Conservation (phyloP, 2,329 filamentous ascomycete genomes). For the Chaetoscypha palmicola region DNA sequence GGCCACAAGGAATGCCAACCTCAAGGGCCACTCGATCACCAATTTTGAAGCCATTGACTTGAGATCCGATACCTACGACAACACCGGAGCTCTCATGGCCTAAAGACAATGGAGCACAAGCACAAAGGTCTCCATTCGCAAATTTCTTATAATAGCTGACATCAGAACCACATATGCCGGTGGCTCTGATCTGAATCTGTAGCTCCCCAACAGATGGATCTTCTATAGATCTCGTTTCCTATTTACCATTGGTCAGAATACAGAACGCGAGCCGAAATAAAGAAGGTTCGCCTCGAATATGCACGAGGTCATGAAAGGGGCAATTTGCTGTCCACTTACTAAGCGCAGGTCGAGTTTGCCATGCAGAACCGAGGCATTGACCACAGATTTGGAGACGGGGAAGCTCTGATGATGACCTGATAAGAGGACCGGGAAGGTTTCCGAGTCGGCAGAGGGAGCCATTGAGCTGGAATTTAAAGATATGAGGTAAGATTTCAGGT, state of each 20-base stretch:
- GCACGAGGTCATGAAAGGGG: conserved; percentile 3
- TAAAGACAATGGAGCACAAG: conserved; percentile 56
- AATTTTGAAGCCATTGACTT: conserved; percentile 44
- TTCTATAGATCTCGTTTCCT: conserved; percentile 45
- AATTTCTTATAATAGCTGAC: conserved; percentile 67
- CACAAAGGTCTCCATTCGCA: conserved; percentile 63
- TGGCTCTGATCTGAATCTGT: conserved; percentile 58
- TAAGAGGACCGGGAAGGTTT: conserved; percentile 8
- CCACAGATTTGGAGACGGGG: conserved; percentile 18
- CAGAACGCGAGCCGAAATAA: neutral
- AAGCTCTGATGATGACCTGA: conserved; percentile 8
- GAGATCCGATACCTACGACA: conserved; percentile 48
- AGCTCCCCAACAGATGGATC: conserved; percentile 43
- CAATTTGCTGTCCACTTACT: conserved; percentile 39
- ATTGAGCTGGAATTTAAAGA: conserved; percentile 16
- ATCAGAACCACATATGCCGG: conserved; percentile 64
- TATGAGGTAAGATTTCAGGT: conserved; percentile 4
- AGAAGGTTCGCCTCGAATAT: too few species aligned
- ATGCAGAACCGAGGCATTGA: conserved; percentile 51
- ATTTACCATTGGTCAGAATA: conserved; percentile 12
- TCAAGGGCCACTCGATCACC: conserved; percentile 65
- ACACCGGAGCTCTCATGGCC: conserved; percentile 56
- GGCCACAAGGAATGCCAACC: conserved; percentile 85
- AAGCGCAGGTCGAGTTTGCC: conserved; percentile 50
- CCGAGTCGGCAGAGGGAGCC: conserved; percentile 18